Evolutionary conservation across 2,329 filamentous ascomycete species (phyloP).

Genomic region (Harringtonia aguacate): DNA sequence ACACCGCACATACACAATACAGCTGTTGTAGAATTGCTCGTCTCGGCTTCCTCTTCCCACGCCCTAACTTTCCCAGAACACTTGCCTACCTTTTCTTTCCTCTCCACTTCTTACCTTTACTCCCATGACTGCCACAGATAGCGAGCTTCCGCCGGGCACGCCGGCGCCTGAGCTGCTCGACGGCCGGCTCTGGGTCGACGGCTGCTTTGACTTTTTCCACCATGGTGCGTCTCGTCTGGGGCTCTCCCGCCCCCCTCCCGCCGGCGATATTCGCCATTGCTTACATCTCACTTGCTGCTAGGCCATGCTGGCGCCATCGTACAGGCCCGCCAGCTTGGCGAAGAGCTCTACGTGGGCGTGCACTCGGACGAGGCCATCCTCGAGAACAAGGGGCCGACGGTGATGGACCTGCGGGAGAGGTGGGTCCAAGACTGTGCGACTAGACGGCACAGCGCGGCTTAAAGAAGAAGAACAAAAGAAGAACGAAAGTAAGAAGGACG

Average conservation of each 20-base stretch:
- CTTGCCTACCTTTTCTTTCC: not conserved
- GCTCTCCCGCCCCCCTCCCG: not conserved
- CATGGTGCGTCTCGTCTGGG: slow-evolving; percentile 51
- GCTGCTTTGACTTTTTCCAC: slow-evolving; percentile 98
- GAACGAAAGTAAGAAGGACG: too few relatives aligned
- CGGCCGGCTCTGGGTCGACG: slow-evolving; percentile 91
- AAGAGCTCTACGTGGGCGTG: slow-evolving; percentile 81
- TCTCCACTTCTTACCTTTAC: not conserved
- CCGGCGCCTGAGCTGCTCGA: slow-evolving; percentile 45
- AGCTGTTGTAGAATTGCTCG: not conserved
- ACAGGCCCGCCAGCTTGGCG: slow-evolving; percentile 84
- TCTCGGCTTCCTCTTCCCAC: not conserved
- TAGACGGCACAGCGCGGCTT: too few relatives aligned
- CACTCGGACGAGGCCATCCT: slow-evolving; percentile 94
- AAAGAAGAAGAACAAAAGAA: too few relatives aligned
- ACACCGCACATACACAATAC: too few relatives aligned
- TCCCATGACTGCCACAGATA: slow-evolving; percentile 8
- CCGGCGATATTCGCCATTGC: not conserved
- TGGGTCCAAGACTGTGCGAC: slow-evolving; percentile 18
- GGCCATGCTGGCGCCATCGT: slow-evolving; percentile 95
- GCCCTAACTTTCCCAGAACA: not conserved
- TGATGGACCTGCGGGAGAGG: slow-evolving; percentile 91
- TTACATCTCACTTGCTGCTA: slow-evolving; percentile 21
- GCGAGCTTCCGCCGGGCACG: slow-evolving; percentile 27
- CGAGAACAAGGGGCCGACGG: slow-evolving; percentile 94